These are phyloP conservation scores for Houttuynia cordata DNA, from an alignment of 164 flowering plant genomes.

Conservation along the genomic window DNA sequence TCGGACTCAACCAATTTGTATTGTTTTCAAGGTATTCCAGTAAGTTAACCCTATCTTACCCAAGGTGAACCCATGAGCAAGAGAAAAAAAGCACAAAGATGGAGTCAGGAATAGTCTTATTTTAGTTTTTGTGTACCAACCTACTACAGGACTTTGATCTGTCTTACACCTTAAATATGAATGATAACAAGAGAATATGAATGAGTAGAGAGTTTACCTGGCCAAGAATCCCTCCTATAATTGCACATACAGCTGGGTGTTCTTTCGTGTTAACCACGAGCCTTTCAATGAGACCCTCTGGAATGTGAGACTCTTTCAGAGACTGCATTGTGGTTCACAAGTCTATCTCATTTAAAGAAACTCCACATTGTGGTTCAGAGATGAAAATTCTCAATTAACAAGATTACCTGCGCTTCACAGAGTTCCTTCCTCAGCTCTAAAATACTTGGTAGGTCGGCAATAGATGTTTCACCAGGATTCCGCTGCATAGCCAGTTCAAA, in stretches of 20 bases:
- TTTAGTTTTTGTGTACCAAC: too few species aligned
- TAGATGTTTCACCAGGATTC: conserved; percentile 46
- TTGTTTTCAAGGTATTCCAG: too few species aligned
- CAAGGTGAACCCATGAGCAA: too few species aligned
- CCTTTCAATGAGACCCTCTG: conserved; percentile 66
- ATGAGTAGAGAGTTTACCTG: conserved; percentile 50
- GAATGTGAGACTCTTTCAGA: conserved; percentile 53
- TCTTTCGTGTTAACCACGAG: conserved; percentile 38
- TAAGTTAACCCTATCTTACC: too few species aligned
- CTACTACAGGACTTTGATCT: too few species aligned
- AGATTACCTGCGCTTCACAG: conserved; percentile 52
- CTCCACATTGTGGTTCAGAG: too few species aligned
- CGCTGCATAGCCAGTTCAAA: conserved; percentile 65
- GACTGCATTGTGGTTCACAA: conserved; percentile 26
- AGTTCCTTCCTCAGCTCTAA: conserved; percentile 60
- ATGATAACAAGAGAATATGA: too few species aligned
- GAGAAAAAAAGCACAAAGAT: too few species aligned
- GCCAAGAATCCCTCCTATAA: conserved; percentile 85
- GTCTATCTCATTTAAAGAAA: too few species aligned
- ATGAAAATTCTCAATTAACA: not conserved
- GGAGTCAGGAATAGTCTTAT: too few species aligned
- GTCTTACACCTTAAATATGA: too few species aligned
- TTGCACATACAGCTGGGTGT: conserved; percentile 92
- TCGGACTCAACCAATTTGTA: too few species aligned
- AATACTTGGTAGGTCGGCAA: conserved; percentile 52